Evolutionary conservation across 352 stramenopile species (phyloP), one percentile per base, ranked within the genome.

Genomic region (Pilasporangium apinafurcum): DNA sequence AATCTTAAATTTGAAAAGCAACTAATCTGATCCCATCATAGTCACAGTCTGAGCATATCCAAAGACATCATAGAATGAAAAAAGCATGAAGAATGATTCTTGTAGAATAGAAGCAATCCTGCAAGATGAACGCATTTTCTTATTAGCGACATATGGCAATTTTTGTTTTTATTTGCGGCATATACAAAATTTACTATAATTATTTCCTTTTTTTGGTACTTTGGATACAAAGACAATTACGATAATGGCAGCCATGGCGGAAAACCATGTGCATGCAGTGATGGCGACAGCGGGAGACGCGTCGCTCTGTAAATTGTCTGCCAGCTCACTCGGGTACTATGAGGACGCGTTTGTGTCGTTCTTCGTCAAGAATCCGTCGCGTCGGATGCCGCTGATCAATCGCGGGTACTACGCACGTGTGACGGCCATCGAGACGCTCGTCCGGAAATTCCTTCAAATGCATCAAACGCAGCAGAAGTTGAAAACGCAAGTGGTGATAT

Each of bases 341-440:
- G 47, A 51, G 6, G 83, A 95, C 51, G 47, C 79, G 25, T 95
- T 87, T 54, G 73, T 83, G 45, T 62, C 68, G 40, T 91, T 68
- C 51, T 95, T 95, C 44, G 77, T 92, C 51, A 89, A 86, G 71
- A 22, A 45, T 25, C 78, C 80, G 47, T 90, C 81, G 46, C 77
- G 80, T 20, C 80, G 82, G 50, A 90, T 93, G 81, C 83, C 83
- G 18, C 69, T 95, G 44, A 95, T 95, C 51, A 93, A 95, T 49
- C 79, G 83, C 40, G 83, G 83, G 1, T 95, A 95, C 57, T 95
- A 92, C 57, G 81, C 83, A 8, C 81, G 83, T 13, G 81, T 93
- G 18, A 61, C 65, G 5, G 76, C 69, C 3, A 56, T 95, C 31
- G 77, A 93, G 58, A 51, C 51, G 33, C 62, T 95, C 14, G 61